phyloP scores from a whole-genome alignment of 768 basidiomycete genomes.

The Mycena epipterygia region DNA sequence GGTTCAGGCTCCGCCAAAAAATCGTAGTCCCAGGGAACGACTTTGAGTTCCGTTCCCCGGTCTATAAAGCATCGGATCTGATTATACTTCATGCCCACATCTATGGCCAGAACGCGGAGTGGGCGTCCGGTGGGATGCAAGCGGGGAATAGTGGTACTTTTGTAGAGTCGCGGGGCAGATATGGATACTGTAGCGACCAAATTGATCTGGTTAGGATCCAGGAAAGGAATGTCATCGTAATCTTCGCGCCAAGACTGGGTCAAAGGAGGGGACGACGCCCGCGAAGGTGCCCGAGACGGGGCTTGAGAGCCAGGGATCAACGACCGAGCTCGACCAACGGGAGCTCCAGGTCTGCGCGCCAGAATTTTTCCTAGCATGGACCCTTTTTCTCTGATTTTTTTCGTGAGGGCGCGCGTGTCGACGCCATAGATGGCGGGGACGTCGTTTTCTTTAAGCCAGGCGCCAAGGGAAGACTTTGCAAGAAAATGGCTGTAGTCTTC shows the following conservation, averaged over 20 bases:
- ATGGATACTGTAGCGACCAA: conserved; percentile 93
- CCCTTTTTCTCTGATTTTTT: conserved; percentile 95
- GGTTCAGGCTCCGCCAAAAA: conserved; percentile 83
- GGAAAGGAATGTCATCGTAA: conserved; percentile 85
- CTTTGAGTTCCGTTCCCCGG: conserved; percentile 95
- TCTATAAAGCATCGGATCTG: conserved; percentile 96
- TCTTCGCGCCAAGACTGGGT: conserved; percentile 83
- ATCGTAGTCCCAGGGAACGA: conserved; percentile 98
- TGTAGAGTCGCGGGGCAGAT: conserved; percentile 74
- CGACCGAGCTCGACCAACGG: conserved; percentile 51
- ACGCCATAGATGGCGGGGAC: conserved; percentile 96
- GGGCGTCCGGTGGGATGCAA: conserved; percentile 85
- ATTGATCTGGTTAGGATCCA: conserved; percentile 90
- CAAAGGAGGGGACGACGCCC: conserved; percentile 67
- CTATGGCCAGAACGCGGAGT: conserved; percentile 89
- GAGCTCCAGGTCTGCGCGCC: conserved; percentile 67
- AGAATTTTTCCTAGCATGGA: conserved; percentile 91
- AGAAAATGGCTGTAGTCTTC: conserved; percentile 96
- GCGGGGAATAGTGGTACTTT: conserved; percentile 66
- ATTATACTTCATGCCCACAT: conserved; percentile 99
- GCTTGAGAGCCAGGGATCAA: conserved; percentile 42
- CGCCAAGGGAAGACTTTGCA: conserved; percentile 86
- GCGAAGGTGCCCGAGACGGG: conserved; percentile 57
- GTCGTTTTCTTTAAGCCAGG: conserved; percentile 96
- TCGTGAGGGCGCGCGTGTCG: conserved; percentile 97